Evolutionary conservation across 306 rosid species (phyloP), one percentile per base, ranked within the genome.

Genomic region (Castanea sativa): DNA sequence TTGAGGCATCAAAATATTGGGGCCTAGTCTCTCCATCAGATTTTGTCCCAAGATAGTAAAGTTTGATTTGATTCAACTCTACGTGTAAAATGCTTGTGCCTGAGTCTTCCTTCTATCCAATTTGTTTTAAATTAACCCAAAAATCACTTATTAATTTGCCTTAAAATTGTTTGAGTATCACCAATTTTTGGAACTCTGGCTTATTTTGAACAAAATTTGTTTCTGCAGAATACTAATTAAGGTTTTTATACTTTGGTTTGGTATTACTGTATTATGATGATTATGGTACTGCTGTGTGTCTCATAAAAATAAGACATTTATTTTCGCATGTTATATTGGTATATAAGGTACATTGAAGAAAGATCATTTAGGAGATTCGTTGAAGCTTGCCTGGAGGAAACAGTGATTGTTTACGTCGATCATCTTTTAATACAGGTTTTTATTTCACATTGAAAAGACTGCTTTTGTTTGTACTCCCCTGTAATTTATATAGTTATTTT

Each of bases 381-480:
- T 60, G 99, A 95, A 88, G 98, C 98, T 73, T 95, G 99, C 87
- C 91, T 95, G 58, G 99, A 95, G 88, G 99, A 95, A 89, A 90
- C 98, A 14, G 88, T 92, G 67, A 72, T 93, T 60, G 93, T 93
- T 80, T 95, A 93, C 74, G 97, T 92, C 69, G 99, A 95, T 76
- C 96, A 79, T 91, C 97, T 95, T 71, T 85, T 95, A 81, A 82
- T 92, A 30, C 99, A 95, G 98, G 99, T 94, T 76, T 61, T 59
- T 53, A 35, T 57, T 8, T 71, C 32, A 71, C 53, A 63, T 73
- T 35, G 63, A 76, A 30, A 6, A 57, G 35, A 35, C 14, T 73
- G 13, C 63, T 60, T 74, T 59, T 73, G 79, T 35, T 71, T 55
- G 14, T 71, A 55, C 67, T 77, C 78, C 74, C 76, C 33, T 16